Percentiles rank a stretch among this genome's conserved stretches.
These are phyloP conservation scores for Debaryomyces coudertii DNA, from an alignment of 1,139 yeast species.

Conservation along the genomic window DNA sequence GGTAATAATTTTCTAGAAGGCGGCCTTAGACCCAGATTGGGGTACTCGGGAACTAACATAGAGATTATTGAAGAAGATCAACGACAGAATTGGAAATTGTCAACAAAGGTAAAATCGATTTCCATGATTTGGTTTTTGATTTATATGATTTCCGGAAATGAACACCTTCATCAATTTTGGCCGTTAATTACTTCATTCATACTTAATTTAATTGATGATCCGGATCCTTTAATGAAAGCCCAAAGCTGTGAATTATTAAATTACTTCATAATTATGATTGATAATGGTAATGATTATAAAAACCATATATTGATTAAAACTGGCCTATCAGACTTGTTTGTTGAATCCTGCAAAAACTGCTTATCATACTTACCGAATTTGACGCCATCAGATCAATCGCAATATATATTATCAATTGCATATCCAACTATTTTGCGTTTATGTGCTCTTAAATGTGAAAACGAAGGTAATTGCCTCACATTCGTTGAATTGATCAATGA, in stretches of 20 bases:
- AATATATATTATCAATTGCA: slow-evolving; percentile 26
- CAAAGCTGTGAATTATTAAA: slow-evolving; percentile 44
- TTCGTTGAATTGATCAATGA: slow-evolving; percentile 26
- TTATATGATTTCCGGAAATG: slow-evolving; percentile 16
- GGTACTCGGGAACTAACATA: slow-evolving; percentile 25
- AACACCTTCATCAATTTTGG: slow-evolving; percentile 36
- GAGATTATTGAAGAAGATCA: slow-evolving; percentile 26
- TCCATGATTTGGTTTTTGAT: slow-evolving; percentile 37
- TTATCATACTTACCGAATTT: slow-evolving; percentile 50
- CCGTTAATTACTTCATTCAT: slow-evolving; percentile 51
- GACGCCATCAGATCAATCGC: slow-evolving; percentile 35
- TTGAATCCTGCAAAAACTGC: slow-evolving; percentile 42
- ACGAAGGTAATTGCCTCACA: slow-evolving; percentile 1
- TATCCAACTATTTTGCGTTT: slow-evolving; percentile 24
- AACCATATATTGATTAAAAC: slow-evolving; percentile 28
- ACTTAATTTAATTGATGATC: slow-evolving; percentile 55
- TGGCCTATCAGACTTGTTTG: slow-evolving; percentile 48
- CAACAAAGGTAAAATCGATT: slow-evolving; percentile 25
- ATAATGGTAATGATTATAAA: slow-evolving; percentile 16
- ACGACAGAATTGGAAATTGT: slow-evolving; percentile 37
- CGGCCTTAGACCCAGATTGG: slow-evolving; percentile 33
- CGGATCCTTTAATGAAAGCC: slow-evolving; percentile 45
- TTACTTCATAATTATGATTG: slow-evolving; percentile 24
- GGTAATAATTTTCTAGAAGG: slow-evolving; percentile 15
- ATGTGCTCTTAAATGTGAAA: slow-evolving; percentile 12